Evolutionary conservation across 2,329 filamentous ascomycete species (phyloP), one percentile per base, ranked within the genome.

Genomic region (Leptosphaerulina australis): DNA sequence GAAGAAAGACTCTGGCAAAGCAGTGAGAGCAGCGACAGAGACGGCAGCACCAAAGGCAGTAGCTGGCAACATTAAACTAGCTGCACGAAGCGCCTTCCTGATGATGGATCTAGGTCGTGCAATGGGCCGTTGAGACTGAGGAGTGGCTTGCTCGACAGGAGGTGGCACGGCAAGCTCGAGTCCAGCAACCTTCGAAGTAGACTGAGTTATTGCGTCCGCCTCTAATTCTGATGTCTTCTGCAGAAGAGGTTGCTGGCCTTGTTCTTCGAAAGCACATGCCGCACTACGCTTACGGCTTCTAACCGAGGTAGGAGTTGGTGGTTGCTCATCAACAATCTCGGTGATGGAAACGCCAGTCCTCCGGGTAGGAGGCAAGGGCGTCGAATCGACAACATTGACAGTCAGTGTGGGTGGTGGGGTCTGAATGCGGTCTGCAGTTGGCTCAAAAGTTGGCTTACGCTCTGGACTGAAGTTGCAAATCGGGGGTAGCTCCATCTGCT

Each of bases 281-380:
- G 68, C 68, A 28, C 70, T 71, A 12, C 69, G 69, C 57, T 71
- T 72, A 43, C 61, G 43, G 34, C 51, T 55, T 3, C 58, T 64
- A 2, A 66, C 41, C 17, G 68, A 69, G 7, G 57, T 60, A 2
- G 69, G 65, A 1, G 68, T 69, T 5, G 58, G 64, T 12, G 69
- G 67, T 25, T 69, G 63, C 24, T 66, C 57, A 1, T 53, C 45
- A 12, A 40, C 35, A 18, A 58, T 40, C 17, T 70, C 69, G 1
- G 60, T 55, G 30, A 70, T 71, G 3, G 69, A 66, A 7, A 71
- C 57, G 43, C 62, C 63, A 3, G 64, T 66, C n/a, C 62, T 56
- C 10, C 57, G 60, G 10, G 44, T 49, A 25, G 60, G 59, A 12
- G 57, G 65, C 17, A 56, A 39, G 1, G 55, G 43, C 3, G 57